phyloP scores from a whole-genome alignment of 2,329 filamentous ascomycete species.

The Geosmithia putterillii region DNA sequence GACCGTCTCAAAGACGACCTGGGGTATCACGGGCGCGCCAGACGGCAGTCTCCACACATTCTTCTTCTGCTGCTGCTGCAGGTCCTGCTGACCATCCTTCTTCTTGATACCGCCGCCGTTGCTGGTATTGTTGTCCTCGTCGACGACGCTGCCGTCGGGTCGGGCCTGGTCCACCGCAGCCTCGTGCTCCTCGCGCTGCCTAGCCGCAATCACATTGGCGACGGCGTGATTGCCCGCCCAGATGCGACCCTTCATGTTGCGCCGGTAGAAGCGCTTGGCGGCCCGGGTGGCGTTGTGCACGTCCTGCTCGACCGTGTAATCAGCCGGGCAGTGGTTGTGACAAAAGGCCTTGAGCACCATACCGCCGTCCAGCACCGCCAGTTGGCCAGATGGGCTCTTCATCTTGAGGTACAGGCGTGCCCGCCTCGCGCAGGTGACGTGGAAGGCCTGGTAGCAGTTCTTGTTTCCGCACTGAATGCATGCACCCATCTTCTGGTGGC shows the following conservation, averaged over 20 bases:
- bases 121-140: slow-evolving; percentile 49
- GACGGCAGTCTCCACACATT: slow-evolving; percentile 81
- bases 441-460: slow-evolving; percentile 91
- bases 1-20: slow-evolving; percentile 76
- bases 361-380: slow-evolving; percentile 65
- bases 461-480: slow-evolving; percentile 99
- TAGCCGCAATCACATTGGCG: slow-evolving; percentile 68
- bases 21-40: slow-evolving; percentile 86
- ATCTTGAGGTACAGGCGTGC: slow-evolving; percentile 87
- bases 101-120: slow-evolving; percentile 65
- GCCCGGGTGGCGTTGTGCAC: slow-evolving; percentile 70
- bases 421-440: slow-evolving; percentile 87
- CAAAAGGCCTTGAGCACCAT: slow-evolving; percentile 89
- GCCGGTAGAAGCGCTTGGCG: slow-evolving; percentile 80
- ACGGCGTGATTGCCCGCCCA: slow-evolving; percentile 88
- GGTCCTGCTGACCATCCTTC: slow-evolving; percentile 36
- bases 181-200: slow-evolving; percentile 49
- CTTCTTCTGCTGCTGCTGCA: slow-evolving; percentile 14
- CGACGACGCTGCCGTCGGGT: slow-evolving; percentile 60
- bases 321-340: slow-evolving; percentile 82
- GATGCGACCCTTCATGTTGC: slow-evolving; percentile 74
- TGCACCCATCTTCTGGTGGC: slow-evolving; percentile 92
- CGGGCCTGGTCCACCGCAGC: slow-evolving; percentile 69
- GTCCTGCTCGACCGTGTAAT: slow-evolving; percentile 78
- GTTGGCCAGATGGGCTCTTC: slow-evolving; percentile 78